Percentiles rank a stretch among this genome's conserved stretches.
Conservation (phyloP, 306 rosid species). For the Phaseolus lunatus region DNA sequence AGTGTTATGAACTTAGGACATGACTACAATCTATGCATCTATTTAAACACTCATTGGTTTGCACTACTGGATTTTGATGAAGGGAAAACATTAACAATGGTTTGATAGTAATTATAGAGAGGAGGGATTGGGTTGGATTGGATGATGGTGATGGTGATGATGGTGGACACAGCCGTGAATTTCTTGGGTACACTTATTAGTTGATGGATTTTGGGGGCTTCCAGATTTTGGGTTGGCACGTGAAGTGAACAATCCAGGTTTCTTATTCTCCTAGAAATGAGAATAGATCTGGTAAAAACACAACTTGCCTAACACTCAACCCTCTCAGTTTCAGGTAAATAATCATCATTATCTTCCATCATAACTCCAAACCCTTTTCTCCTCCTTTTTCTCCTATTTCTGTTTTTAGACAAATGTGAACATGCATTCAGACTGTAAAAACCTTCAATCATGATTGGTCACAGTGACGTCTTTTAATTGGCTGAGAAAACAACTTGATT, state of each 20-base stretch:
- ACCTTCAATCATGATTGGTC: no score
- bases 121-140: neutral
- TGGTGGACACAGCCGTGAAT: neutral
- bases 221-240: slow-evolving; percentile 46
- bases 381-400: neutral
- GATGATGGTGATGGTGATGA: neutral
- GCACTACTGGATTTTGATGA: neutral
- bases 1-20: slow-evolving; percentile 1
- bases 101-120: slow-evolving; percentile 6
- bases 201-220: slow-evolving; percentile 30
- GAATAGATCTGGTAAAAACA: slow-evolving; percentile 30
- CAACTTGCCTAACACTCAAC: slow-evolving; percentile 24
- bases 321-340: slow-evolving; percentile 7
- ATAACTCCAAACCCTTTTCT: neutral
- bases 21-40: neutral
- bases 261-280: slow-evolving; percentile 36
- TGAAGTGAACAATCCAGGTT: slow-evolving; percentile 39
- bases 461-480: neutral
- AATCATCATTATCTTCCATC: slow-evolving; percentile 10
- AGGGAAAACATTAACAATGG: neutral
- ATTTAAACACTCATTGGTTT: neutral
- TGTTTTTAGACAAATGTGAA: neutral
- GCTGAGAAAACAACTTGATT: neutral
- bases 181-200: neutral
- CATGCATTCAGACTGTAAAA: neutral